Evolutionary conservation across 2,329 filamentous ascomycete species (phyloP), one percentile per base, ranked within the genome.

Genomic region (Penicillium sp.): DNA sequence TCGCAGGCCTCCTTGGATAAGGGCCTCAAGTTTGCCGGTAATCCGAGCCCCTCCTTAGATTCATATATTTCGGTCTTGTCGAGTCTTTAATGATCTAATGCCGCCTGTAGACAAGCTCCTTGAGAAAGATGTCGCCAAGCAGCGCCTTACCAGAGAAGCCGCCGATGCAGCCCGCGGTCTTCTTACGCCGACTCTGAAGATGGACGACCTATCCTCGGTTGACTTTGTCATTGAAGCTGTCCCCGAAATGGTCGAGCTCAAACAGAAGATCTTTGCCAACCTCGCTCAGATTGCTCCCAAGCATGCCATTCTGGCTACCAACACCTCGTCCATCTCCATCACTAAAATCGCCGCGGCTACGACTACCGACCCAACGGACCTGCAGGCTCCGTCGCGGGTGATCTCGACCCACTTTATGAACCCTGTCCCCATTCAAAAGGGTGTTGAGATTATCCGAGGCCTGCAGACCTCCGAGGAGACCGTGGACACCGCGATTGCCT

Each of bases 391-490:
- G 38, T 92, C 89, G 5, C 86, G 93, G 42, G 93, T 98, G 8
- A 83, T 98, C 47, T 89, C 89, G 44, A 97, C 93, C 13, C 93
- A 98, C 72, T 98, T 98, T 74, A 98, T 98, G 93, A 98, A 98
- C 77, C 93, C 93, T 0, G 93, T 98, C 0, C 93, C 93, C 2
- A 76, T 98, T 28, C 93, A 97, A 68, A 95, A 95, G 72, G 93
- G 93, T 45, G 93, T 98, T 4, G 93, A 98, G 74, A 96, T 98
- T 64, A 97, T 98, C 68, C 86, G 88, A 44, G 93, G 90, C 27
- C 78, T 98, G 27, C 93, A 98, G 72, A 98, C 93, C 2, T 93
- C 88, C 50, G 75, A 83, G 59, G 80, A 82, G 53, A 97, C 93
- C 1, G 74, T 96, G 39, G 84, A 89, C 15, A 88, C 86, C 0